Evolutionary conservation across 2,329 filamentous ascomycete species (phyloP).

Genomic region (Elsinoe fawcettii): DNA sequence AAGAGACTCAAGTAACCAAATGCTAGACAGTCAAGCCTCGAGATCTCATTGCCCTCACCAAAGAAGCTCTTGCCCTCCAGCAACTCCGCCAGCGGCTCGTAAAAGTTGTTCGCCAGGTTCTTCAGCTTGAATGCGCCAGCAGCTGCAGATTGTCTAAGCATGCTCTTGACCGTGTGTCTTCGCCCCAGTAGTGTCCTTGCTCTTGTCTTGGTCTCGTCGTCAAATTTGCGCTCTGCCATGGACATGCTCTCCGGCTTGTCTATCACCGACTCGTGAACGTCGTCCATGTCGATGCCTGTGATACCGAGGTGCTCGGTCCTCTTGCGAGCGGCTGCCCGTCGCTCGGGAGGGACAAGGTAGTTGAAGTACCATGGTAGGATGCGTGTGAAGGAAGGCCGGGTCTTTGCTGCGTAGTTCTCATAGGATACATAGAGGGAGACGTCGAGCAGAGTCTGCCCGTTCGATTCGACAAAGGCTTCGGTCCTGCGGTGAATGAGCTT

Average conservation of each 20-base stretch:
- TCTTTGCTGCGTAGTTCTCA: constrained; percentile 72
- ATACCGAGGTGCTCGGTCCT: constrained; percentile 52
- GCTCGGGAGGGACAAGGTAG: constrained; percentile 70
- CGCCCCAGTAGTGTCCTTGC: constrained; percentile 47
- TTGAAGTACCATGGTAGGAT: constrained; percentile 81
- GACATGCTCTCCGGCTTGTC: constrained; percentile 25
- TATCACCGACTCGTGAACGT: constrained; percentile 33
- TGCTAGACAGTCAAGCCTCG: constrained; percentile 68
- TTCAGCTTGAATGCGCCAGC: constrained; percentile 69
- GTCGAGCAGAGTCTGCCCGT: constrained; percentile 71
- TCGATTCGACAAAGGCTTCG: constrained; percentile 56
- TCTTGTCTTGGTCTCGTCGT: constrained; percentile 25
- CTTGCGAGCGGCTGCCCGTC: constrained; percentile 61
- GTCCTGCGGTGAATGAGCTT: constrained; percentile 15
- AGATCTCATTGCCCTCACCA: constrained; percentile 45
- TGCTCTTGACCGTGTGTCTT: constrained; percentile 51
- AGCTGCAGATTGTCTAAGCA: constrained; percentile 61
- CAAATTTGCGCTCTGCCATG: constrained; percentile 18
- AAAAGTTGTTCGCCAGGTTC: constrained; percentile 60
- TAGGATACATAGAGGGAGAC: constrained; percentile 85
- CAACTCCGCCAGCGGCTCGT: constrained; percentile 61
- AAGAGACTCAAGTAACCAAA: constrained; percentile 74
- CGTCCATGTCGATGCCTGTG: constrained; percentile 39
- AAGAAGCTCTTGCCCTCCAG: constrained; percentile 51
- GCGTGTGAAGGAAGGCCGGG: constrained; percentile 69